Base-by-base conservation (phyloP, 2,329 filamentous ascomycete genomes). In the Aspergillus flavus region DNA sequence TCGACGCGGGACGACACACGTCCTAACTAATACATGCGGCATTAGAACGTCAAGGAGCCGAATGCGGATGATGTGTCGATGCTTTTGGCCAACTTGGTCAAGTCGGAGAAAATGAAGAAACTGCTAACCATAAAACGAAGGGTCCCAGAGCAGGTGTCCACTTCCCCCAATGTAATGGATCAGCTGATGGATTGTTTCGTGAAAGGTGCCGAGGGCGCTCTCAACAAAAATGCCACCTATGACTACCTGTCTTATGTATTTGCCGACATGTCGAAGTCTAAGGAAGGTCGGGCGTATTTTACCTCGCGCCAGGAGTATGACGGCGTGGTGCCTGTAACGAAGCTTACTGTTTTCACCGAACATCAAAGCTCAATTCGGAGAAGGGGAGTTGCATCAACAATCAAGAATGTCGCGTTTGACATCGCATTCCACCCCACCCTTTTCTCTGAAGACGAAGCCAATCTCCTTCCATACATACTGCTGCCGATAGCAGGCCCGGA, bases 111-210 rank as follows among this genome's bases (percentile, higher is more conserved):
- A 6, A 78, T 97, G 61, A 90, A 90, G 67, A 84, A 85, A 50
- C 82, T 97, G 5, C 78, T 94, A 12, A 82, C 84, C 5, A 82
- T 91, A 61, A 91, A 90, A 72, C 90, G 93, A 66, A 81, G 85
- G 7, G 77, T 89, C 0, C 91, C 93, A 2, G 86, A 88, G 61
- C 83, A 84, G n/a, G 85, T 97, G 7, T 88, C 87, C 6, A 90
- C 87, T 1, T 91, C 92, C 46, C 85, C 89, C 41, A 84, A 87
- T 63, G 89, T 92, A 5, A 87, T 98, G 71, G 93, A 97, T 76
- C 95, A 98, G 78, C 83, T 99, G 34, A 88, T 99, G 76, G 95
- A 98, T 77, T 90, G 96, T 71, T 99, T 99, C 75, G 95, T 98
- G 75, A 96, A 95, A 81, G 94, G 94, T 23, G 89, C 92, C 26